Evolutionary conservation across 2,329 filamentous ascomycete species (phyloP).

Genomic region (Endoconidiophora laricicola): DNA sequence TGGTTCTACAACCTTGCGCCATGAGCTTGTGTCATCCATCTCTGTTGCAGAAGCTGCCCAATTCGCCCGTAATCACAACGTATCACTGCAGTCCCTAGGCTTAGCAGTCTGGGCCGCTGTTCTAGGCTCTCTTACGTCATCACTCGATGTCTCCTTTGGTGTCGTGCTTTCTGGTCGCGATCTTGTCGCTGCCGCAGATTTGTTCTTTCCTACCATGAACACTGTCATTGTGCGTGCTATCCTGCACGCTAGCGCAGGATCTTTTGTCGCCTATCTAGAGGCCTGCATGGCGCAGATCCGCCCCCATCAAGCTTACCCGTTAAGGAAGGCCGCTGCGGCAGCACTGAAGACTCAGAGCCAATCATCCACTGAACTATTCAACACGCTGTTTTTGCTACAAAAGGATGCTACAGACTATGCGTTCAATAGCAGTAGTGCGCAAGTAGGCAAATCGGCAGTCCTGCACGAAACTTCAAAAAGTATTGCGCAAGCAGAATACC

Average conservation of each 20-base stretch:
- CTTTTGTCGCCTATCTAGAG: constrained; percentile 60
- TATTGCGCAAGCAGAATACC: constrained; percentile 54
- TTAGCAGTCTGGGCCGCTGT: constrained; percentile 53
- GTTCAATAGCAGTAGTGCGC: background rate
- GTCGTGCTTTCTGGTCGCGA: constrained; percentile 76
- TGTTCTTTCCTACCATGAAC: constrained; percentile 86
- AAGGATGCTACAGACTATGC: background rate
- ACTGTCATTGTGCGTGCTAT: constrained; percentile 61
- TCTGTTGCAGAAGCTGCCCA: constrained; percentile 22
- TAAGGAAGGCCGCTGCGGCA: constrained; percentile 47
- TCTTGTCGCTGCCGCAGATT: constrained; percentile 44
- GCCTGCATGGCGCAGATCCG: constrained; percentile 47
- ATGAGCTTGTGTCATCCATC: constrained; percentile 19
- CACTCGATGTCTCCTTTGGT: constrained; percentile 66
- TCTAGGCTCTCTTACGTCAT: constrained; percentile 43
- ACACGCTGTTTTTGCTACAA: constrained; percentile 38
- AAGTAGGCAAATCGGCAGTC: background rate
- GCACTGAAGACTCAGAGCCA: constrained; percentile 19
- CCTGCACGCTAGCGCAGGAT: constrained; percentile 47
- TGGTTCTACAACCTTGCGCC: background rate
- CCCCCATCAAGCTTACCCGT: constrained; percentile 60
- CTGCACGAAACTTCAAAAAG: background rate
- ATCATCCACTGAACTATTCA: constrained; percentile 26
- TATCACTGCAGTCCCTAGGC: constrained; percentile 9
- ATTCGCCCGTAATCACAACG: background rate